These are phyloP conservation scores for Exophiala sp. DNA, from an alignment of 2,329 filamentous ascomycete species.

Conservation along the genomic window DNA sequence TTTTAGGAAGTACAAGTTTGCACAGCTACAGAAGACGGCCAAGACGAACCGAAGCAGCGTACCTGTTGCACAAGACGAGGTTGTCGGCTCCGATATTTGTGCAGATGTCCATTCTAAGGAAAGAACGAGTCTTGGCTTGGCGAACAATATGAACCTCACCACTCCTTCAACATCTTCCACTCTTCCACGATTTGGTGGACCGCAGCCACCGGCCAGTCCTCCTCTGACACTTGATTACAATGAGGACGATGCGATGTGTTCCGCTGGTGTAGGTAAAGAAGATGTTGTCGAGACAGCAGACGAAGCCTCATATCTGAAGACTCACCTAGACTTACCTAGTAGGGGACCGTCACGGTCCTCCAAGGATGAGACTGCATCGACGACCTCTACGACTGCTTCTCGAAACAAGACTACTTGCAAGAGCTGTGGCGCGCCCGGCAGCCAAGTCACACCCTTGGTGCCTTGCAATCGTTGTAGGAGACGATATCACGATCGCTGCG, in stretches of 20 bases:
- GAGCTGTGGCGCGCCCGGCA: slow-evolving; percentile 19
- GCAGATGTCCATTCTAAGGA: too few relatives aligned
- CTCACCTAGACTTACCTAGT: not conserved
- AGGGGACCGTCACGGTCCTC: not conserved
- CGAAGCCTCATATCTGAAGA: not conserved
- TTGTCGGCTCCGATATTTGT: too few relatives aligned
- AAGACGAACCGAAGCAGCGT: not conserved
- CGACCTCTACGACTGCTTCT: slow-evolving; percentile 8
- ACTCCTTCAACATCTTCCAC: too few relatives aligned
- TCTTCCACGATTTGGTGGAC: too few relatives aligned
- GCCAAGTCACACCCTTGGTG: slow-evolving; percentile 10
- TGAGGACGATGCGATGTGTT: too few relatives aligned
- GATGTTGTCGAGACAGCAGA: too few relatives aligned
- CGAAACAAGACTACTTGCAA: slow-evolving; percentile 12
- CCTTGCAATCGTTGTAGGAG: slow-evolving; percentile 17
- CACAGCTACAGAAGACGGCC: not conserved
- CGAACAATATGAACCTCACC: too few relatives aligned
- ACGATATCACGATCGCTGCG: slow-evolving; percentile 21
- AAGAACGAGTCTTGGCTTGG: too few relatives aligned
- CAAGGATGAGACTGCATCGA: slow-evolving; percentile 12
- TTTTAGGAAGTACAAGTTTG: not conserved
- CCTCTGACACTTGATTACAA: not conserved
- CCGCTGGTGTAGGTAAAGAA: not conserved
- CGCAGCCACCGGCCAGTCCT: not conserved
- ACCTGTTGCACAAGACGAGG: not conserved